A percentile compares a stretch with the other conserved stretches of the same genome.
These are phyloP conservation scores for Wickerhamiella siamensis DNA, from an alignment of 805 yeast species.

Conservation along the genomic window DNA sequence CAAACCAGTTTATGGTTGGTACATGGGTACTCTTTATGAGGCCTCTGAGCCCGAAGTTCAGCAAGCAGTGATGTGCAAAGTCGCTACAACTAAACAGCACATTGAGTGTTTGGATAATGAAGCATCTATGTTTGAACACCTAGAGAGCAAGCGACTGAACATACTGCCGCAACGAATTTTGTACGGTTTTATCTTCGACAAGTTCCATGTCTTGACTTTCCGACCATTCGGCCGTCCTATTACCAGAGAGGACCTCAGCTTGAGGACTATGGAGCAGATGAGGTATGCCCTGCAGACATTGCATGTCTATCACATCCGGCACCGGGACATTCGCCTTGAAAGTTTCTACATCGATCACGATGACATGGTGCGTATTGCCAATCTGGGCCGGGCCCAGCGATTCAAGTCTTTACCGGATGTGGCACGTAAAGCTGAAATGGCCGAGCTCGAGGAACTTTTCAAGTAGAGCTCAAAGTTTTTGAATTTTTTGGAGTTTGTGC, in stretches of 20 bases:
- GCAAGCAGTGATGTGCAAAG: constrained; percentile 1
- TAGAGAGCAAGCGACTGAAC: constrained; percentile 5
- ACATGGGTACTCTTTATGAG: not conserved
- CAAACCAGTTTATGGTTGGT: not conserved
- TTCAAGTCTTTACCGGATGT: constrained; percentile 13
- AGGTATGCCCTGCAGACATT: constrained; percentile 9
- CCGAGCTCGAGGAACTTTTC: constrained; percentile 1
- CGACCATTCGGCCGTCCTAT: constrained; percentile 16
- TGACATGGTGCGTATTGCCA: constrained; percentile 11
- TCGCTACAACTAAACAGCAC: not conserved
- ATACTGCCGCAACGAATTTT: constrained; percentile 12
- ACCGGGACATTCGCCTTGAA: constrained; percentile 10
- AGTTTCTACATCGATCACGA: constrained; percentile 14
- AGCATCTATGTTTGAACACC: constrained; percentile 17
- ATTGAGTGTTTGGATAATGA: constrained; percentile 8
- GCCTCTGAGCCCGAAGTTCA: not conserved
- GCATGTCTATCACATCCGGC: constrained; percentile 14
- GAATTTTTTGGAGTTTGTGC: too few relatives aligned
- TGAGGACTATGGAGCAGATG: constrained; percentile 8
- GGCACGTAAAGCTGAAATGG: constrained; percentile 13
- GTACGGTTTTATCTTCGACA: constrained; percentile 14
- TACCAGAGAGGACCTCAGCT: constrained; percentile 8
- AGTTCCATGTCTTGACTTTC: constrained; percentile 15
- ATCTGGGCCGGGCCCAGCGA: constrained; percentile 14
- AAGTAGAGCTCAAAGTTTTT: not conserved